phyloP scores from a whole-genome alignment of 371 early-diverging fungal species.

The Umbelopsis sp. region DNA sequence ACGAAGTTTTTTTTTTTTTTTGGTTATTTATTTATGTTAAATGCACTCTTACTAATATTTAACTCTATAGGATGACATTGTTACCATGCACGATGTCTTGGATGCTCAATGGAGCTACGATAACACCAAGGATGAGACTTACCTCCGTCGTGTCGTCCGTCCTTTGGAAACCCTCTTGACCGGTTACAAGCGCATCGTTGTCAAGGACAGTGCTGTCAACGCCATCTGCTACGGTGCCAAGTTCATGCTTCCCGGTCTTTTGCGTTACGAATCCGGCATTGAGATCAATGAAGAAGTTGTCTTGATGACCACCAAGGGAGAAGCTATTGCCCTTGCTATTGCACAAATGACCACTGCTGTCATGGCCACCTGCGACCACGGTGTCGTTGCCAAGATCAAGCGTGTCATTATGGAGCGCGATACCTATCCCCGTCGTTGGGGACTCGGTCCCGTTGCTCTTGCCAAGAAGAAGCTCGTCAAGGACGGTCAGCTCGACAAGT shows the following conservation, averaged over 20 bases:
- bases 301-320: slow-evolving; percentile 99
- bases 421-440: slow-evolving; percentile 98
- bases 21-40: background rate
- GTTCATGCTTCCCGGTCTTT: slow-evolving; percentile 97
- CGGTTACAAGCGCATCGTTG: slow-evolving; percentile 97
- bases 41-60: background rate
- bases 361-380: slow-evolving; percentile 87
- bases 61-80: slow-evolving; percentile 78
- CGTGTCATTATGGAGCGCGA: slow-evolving; percentile 99
- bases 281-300: slow-evolving; percentile 97
- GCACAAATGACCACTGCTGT: slow-evolving; percentile 97
- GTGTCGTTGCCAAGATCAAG: slow-evolving; percentile 98
- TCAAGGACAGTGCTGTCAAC: slow-evolving; percentile 99
- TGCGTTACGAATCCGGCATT: slow-evolving; percentile 97
- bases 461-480: slow-evolving; percentile 98
- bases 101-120: slow-evolving; percentile 99
- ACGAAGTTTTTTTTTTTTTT: too few relatives aligned
- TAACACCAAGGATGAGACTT: slow-evolving; percentile 90
- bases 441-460: slow-evolving; percentile 91
- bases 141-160: slow-evolving; percentile 92
- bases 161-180: slow-evolving; percentile 97
- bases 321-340: slow-evolving; percentile 98
- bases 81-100: slow-evolving; percentile 99
- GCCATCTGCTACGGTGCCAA: slow-evolving; percentile 99
- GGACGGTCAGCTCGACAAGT: slow-evolving; percentile 97